Evolutionary conservation across 225 moss, liverwort and hornwort species (phyloP), one percentile per base, ranked within the genome.

Genomic region (Sphagnum tenellum): DNA sequence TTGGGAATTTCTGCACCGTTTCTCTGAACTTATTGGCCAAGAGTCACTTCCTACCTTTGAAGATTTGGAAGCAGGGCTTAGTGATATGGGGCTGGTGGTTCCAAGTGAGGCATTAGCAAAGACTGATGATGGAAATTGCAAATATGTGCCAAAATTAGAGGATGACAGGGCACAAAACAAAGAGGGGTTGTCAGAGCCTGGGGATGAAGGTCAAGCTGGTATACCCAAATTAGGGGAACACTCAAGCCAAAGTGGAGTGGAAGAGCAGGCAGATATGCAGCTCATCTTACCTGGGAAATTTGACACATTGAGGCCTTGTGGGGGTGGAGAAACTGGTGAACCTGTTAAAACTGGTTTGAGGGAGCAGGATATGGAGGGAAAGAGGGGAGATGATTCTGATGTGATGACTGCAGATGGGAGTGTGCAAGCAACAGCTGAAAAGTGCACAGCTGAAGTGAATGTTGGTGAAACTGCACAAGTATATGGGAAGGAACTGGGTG

Each of bases 1-100:
- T 57, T 99, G 98, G 93, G 93, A 99, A 82, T 93, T 99, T 81
- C 72, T 99, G 63, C 80, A 85, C 65, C 85, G 98, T 73, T 93
- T 99, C 71, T 84, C 87, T 10, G 86, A 82, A 49, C 67, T 93
- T 53, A 80, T 99, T 67, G 90, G 86, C 63, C 76, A 80, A 69
- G 72, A 78, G 56, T 80, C 82, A 57, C 80, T 77, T 45, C 71
- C 86, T 62, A 71, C 76, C 47, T 86, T 94, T 13, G 90, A 86
- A 67, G 90, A 99, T 60, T 72, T 93, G 64, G 93, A 99, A 83
- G 76, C 79, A 73, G 86, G 85, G 59, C 82, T 99, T 48, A 76
- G 85, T 61, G 70, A 74, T 70, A 64, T 79, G 75, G 89, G 81
- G 54, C 82, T 76, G 65, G 65, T 71, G 29, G 64, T 59, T 12